Conservation (phyloP, 208 protist genomes). For the Angomonas deanei region DNA sequence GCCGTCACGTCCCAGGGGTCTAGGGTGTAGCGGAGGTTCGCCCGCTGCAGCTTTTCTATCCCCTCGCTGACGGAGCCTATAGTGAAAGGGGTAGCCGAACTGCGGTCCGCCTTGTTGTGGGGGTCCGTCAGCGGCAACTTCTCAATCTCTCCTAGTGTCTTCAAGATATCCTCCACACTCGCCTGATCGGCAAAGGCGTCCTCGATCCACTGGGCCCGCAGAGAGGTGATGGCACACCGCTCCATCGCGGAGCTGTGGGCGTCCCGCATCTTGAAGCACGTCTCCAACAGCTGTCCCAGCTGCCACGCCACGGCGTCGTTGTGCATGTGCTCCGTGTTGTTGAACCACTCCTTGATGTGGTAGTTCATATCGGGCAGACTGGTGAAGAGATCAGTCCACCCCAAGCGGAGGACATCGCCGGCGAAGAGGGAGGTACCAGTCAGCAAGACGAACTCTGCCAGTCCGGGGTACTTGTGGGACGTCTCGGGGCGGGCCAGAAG, state of each 20-base stretch:
- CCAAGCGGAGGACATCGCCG: slow-evolving; percentile 81
- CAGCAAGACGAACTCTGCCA: slow-evolving; percentile 88
- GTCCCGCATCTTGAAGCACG: slow-evolving; percentile 82
- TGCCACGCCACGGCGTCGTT: slow-evolving; percentile 91
- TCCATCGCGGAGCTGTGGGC: slow-evolving; percentile 81
- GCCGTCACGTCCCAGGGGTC: slow-evolving; percentile 78
- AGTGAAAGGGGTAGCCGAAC: slow-evolving; percentile 64
- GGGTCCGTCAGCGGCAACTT: slow-evolving; percentile 41
- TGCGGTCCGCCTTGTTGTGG: slow-evolving; percentile 67
- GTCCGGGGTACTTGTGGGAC: slow-evolving; percentile 86
- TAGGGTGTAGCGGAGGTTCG: slow-evolving; percentile 72
- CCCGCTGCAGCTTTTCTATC: slow-evolving; percentile 36
- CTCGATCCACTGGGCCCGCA: slow-evolving; percentile 82
- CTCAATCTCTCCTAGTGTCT: slow-evolving; percentile 78
- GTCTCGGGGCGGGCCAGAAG: slow-evolving; percentile 79
- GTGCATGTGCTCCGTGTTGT: slow-evolving; percentile 88
- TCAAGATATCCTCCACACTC: slow-evolving; percentile 66
- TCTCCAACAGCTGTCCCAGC: slow-evolving; percentile 83
- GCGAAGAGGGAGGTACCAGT: slow-evolving; percentile 87
- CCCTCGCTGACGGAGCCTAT: slow-evolving; percentile 56
- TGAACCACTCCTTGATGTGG: slow-evolving; percentile 91
- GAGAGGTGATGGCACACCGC: slow-evolving; percentile 73
- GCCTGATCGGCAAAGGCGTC: slow-evolving; percentile 88
- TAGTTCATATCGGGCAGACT: slow-evolving; percentile 79
- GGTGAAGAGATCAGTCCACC: slow-evolving; percentile 89